These are phyloP conservation scores for Closterium sp. DNA, from an alignment of 139 green algal species.

Conservation along the genomic window DNA sequence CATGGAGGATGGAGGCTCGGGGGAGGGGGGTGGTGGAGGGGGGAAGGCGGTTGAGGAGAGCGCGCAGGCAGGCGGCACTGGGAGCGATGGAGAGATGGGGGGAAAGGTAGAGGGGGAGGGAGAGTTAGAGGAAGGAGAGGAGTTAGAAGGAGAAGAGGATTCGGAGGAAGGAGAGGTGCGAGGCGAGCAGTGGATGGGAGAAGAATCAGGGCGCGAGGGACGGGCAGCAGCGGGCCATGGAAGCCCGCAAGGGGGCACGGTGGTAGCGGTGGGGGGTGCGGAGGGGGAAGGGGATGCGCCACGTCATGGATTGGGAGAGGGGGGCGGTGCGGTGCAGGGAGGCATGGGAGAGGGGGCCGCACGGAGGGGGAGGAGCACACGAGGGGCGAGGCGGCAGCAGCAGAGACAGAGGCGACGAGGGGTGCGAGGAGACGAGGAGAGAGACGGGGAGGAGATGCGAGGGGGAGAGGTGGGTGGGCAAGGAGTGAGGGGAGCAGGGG, in stretches of 20 bases:
- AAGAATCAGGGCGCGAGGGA: too few species aligned
- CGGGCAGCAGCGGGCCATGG: too few species aligned
- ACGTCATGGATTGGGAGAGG: background rate
- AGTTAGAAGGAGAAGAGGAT: slow-evolving; percentile 4
- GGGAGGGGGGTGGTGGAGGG: slow-evolving; percentile 1
- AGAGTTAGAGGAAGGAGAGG: slow-evolving; percentile 1
- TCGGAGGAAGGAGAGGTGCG: background rate
- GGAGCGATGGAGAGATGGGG: slow-evolving; percentile 6
- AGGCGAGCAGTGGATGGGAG: background rate
- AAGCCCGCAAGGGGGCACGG: background rate
- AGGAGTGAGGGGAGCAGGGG: too few species aligned
- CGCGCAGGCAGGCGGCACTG: too few species aligned
- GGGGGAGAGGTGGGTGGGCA: too few species aligned
- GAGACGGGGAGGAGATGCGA: background rate
- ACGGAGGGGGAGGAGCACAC: background rate
- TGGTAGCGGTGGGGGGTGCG: background rate
- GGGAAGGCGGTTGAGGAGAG: background rate
- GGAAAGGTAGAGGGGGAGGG: background rate
- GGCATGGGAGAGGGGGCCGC: background rate
- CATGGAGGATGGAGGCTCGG: too few species aligned
- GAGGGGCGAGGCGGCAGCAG: background rate
- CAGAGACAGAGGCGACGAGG: background rate
- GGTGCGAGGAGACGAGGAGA: background rate
- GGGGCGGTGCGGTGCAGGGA: background rate
- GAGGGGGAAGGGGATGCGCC: background rate